Percentiles rank a stretch among this genome's conserved stretches.
phyloP scores from a whole-genome alignment of 2,329 filamentous ascomycete species.

The Neocatenulostroma microsporum region DNA sequence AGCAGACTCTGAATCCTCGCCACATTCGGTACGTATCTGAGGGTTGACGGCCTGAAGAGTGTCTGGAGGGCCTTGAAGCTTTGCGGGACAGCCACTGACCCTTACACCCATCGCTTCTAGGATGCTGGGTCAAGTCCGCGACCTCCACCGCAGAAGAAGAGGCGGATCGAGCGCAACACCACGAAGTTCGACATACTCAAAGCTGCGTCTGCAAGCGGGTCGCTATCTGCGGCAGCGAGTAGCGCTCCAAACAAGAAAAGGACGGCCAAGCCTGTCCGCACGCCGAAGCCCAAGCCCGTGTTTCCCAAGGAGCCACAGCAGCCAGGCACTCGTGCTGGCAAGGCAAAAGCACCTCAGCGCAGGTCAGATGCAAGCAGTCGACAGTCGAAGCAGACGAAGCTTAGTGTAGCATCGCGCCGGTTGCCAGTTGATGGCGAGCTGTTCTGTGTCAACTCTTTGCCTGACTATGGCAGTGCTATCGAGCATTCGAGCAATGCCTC shows the following conservation, averaged over 20 bases:
- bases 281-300: neutral
- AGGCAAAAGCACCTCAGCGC: too few relatives aligned
- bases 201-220: neutral
- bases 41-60: too few relatives aligned
- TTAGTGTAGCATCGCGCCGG: too few relatives aligned
- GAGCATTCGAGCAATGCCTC: slow-evolving; percentile 4
- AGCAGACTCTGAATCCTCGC: slow-evolving; percentile 21
- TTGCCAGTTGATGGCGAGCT: slow-evolving; percentile 19
- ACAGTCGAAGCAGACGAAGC: too few relatives aligned
- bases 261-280: neutral
- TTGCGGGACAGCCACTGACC: too few relatives aligned
- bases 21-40: too few relatives aligned
- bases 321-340: too few relatives aligned
- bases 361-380: too few relatives aligned
- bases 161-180: neutral
- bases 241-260: neutral
- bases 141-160: neutral
- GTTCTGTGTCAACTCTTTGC: slow-evolving; percentile 7
- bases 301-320: too few relatives aligned
- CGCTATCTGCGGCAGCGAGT: neutral
- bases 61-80: too few relatives aligned
- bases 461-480: neutral
- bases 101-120: too few relatives aligned
- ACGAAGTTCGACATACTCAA: neutral
- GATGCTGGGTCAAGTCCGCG: slow-evolving; percentile 10